These are phyloP conservation scores for Pseudisothecium myosuroides DNA, from an alignment of 225 moss, liverwort and hornwort species.

Conservation along the genomic window DNA sequence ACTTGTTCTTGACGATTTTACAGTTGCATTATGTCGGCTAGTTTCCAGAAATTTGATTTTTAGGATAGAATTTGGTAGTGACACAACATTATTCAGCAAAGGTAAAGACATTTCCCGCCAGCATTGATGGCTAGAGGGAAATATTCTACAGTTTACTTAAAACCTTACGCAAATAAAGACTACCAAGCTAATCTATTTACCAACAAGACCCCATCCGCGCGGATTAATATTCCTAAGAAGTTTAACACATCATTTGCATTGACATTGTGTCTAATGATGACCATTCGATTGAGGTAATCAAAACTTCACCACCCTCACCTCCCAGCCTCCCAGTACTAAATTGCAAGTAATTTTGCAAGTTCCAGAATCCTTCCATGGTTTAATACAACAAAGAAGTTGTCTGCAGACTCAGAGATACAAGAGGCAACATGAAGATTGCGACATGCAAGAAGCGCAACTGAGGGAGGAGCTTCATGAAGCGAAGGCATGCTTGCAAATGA, in stretches of 20 bases:
- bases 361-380: too few species aligned
- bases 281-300: background rate
- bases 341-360: too few species aligned
- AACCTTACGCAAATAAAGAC: background rate
- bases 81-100: too few species aligned
- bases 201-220: background rate
- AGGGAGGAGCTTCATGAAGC: conserved; percentile 5
- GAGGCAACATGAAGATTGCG: background rate
- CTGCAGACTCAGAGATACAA: background rate
- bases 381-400: background rate
- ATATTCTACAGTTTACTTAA: background rate
- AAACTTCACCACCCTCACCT: background rate
- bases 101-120: background rate
- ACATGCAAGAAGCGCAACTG: background rate
- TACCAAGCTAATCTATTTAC: background rate
- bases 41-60: background rate
- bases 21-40: too few species aligned
- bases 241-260: background rate
- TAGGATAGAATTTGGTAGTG: background rate
- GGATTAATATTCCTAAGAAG: background rate
- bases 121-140: background rate
- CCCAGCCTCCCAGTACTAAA: background rate
- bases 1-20: background rate
- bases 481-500: conserved; percentile 10
- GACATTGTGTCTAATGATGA: background rate